phyloP scores from a whole-genome alignment of 177 flowering plant species.

The Vitis hybrid region DNA sequence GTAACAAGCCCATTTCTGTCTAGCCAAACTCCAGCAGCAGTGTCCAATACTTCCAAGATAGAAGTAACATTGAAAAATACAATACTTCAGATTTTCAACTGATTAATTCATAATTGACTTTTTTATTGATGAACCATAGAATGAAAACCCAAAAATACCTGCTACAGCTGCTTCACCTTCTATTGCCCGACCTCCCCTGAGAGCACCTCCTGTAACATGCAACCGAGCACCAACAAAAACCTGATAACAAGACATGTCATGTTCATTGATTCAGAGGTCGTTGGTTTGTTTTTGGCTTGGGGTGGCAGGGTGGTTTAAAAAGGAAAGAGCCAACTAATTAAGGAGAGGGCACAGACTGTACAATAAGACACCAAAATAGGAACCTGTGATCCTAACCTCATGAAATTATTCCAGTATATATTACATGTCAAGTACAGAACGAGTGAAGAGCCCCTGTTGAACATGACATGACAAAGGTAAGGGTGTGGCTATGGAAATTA shows the following conservation, averaged over 20 bases:
- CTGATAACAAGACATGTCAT: conserved; percentile 38
- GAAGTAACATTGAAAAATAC: conserved; percentile 1
- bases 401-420: neutral
- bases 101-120: neutral
- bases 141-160: conserved; percentile 42
- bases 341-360: neutral
- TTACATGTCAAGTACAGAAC: too few species aligned
- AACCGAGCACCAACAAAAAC: conserved; percentile 93
- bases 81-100: neutral
- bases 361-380: neutral
- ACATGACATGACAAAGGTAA: too few species aligned
- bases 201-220: conserved; percentile 93
- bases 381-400: conserved; percentile 1
- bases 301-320: neutral
- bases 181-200: conserved; percentile 83
- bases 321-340: neutral
- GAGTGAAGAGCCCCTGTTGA: too few species aligned
- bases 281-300: too few species aligned
- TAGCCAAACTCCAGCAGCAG: conserved; percentile 99
- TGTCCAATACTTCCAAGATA: conserved; percentile 72
- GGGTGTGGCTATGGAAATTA: too few species aligned
- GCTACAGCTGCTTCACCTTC: conserved; percentile 90
- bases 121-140: conserved; percentile 3
- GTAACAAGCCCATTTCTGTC: conserved; percentile 90
- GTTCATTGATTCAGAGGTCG: neutral